Evolutionary conservation across 805 yeast genomes (phyloP), one percentile per base, ranked within the genome.

Genomic region (Metschnikowia corniflorae): DNA sequence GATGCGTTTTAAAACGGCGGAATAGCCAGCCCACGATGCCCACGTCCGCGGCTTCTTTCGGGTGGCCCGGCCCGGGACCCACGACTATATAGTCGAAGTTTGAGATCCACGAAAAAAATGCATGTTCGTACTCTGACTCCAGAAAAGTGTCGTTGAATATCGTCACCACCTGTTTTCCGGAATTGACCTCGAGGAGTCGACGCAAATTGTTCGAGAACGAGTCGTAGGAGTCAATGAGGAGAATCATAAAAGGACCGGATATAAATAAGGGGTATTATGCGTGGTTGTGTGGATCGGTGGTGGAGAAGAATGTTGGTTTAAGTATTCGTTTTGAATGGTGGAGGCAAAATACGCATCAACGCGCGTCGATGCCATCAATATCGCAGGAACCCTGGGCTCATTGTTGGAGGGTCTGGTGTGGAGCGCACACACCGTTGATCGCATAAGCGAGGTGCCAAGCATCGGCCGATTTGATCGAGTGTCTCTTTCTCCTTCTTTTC

Each of bases 31-130:
- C 75, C 12, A 89, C 76, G 8, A 87, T 71, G 0, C 96, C 96
- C 19, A 82, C 76, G 51, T 89, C 97, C 2, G 54, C 47, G 24
- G 4, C 71, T 52, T 49, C 65, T 1, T 62, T 58, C 0, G 98
- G 98, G 49, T 85, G 78, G 0, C 99, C 99, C 0, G 99, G 99
- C 0, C 99, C 99, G 0, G 99, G 99, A 0, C 98, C 98, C 7
- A 93, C 71, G 0, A 93, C 78, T 3, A 93, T 68, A 22, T 87
- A 87, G 40, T 84, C 86, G 47, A 86, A 79, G 6, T 65, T 53
- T 0, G 70, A 65, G 14, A 86, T 53, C 40, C 72, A 68, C 2
- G 51, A 40, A 5, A 49, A 47, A 32, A 83, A 63, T 21, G 66
- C 68, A 1, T 46, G 33, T 4, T 57, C 53, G 40, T 57, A 65